Base-by-base conservation (phyloP, 768 basidiomycete genomes). In the Leucogyrophana mollusca region DNA sequence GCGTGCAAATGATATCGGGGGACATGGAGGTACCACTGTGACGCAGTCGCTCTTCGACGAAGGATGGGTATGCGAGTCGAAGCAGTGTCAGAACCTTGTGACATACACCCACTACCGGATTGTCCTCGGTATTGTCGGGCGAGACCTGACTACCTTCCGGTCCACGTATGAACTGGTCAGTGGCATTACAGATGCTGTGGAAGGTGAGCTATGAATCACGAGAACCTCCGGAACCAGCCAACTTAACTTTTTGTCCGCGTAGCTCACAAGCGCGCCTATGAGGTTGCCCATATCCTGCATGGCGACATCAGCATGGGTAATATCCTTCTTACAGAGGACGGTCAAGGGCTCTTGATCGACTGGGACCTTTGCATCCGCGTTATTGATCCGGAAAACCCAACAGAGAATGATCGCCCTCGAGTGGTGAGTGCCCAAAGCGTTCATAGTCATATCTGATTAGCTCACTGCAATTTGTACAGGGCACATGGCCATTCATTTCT, bases 1-100 rank as follows among this genome's bases (percentile, higher is more conserved):
- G 8, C 58, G 55, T 23, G 69, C 64, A 2, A 62, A 57, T 20
- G 68, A 73, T 43, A 32, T 71, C 50, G 9, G 20, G 16, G 46
- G 25, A 21, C n/a, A n/a, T n/a, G 17, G 22, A 54, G 45, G 24
- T 20, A 17, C 13, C 30, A 51, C 40, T 9, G 46, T 48, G 25
- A 35, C 45, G 3, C 45, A 61, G 40, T 24, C 36, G 21, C 37
- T 30, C 10, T 11, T 46, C 17, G 22, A 43, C 16, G 9, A 43
- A 5, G 18, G 14, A 9, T 38, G 35, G 44, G 16, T 21, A 7
- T 37, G 34, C 21, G 10, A 14, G 13, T n/a, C 9, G n/a, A n/a
- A n/a, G n/a, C n/a, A n/a, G n/a, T n/a, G n/a, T n/a, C n/a, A n/a
- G n/a, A n/a, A n/a, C n/a, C n/a, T n/a, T n/a, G 20, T 22, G 20